Evolutionary conservation across 345 rosid genomes (phyloP).

Genomic region (Lepidium didymum): DNA sequence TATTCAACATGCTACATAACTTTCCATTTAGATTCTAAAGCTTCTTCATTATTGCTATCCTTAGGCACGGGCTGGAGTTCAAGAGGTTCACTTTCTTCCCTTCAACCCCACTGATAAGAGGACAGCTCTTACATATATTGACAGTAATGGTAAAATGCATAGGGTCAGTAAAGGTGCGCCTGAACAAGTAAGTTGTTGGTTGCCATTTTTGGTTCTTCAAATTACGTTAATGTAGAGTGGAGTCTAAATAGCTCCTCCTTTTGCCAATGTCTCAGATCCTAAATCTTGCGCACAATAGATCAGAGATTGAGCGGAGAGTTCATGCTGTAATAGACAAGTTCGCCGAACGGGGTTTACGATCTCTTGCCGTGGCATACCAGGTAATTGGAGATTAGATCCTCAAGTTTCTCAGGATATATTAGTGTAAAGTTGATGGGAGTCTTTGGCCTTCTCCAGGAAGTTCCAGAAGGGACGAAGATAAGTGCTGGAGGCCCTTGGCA

Average conservation of each 20-base stretch:
- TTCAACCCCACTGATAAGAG: conserved; percentile 98
- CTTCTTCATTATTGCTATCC: background rate
- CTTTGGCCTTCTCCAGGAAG: conserved; percentile 52
- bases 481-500: conserved; percentile 98
- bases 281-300: conserved; percentile 77
- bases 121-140: conserved; percentile 84
- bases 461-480: conserved; percentile 83
- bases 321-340: conserved; percentile 93
- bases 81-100: conserved; percentile 92
- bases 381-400: conserved; percentile 26
- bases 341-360: conserved; percentile 90
- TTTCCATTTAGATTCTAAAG: background rate
- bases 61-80: conserved; percentile 96
- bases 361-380: conserved; percentile 98
- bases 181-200: conserved; percentile 60
- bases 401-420: background rate
- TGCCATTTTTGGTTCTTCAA: background rate
- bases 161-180: conserved; percentile 99
- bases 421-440: background rate
- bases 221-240: background rate
- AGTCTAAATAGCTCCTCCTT: background rate
- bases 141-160: conserved; percentile 75
- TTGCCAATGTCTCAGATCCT: conserved; percentile 49
- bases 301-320: conserved; percentile 86
- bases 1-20: background rate